Evolutionary conservation across 768 basidiomycete species (phyloP), one percentile per base, ranked within the genome.

Genomic region (Hericium coralloides): DNA sequence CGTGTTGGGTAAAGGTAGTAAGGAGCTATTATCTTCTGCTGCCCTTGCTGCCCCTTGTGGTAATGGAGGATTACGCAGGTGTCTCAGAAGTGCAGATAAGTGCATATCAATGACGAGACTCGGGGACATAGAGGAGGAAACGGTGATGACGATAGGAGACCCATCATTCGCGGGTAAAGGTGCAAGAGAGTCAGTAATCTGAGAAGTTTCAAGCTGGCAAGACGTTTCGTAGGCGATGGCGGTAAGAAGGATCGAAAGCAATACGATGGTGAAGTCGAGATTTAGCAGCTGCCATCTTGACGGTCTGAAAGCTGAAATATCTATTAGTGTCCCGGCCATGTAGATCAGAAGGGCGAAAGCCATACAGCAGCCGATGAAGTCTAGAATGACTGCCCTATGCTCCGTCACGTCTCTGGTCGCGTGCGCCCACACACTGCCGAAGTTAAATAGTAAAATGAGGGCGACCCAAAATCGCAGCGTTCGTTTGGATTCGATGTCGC

Each of bases 291-390:
- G 83, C 18, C 78, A 58, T 68, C 75, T 85, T 41, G 86, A 84
- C n/a, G 89, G 86, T 38, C 68, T 86, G 61, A 52, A 59, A n/a
- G 58, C 68, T 69, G 52, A 14, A 31, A 12, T 26, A 43, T 63
- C 12, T 17, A 20, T 45, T 8, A 20, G 9, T n/a, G 9, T n/a
- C 15, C n/a, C 18, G 4, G 8, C 17, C 18, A 43, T 43, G 31
- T 31, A 31, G 15, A 18, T 8, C 41, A 45, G n/a, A n/a, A 20
- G n/a, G 18, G 43, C 1, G 43, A n/a, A 10, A 12, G 12, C 76
- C 84, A 52, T 63, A 90, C 89, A 81, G 75, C 83, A 76, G 55
- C 89, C 89, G 57, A 91, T 79, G 65, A 91, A 91, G 67, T 91
- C 89, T 58, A 92, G 80, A 37, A 92, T 69, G 64, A 89, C 70